Evolutionary conservation across 768 basidiomycete genomes (phyloP), one percentile per base, ranked within the genome.

Genomic region (Fomitopsis pulvina): DNA sequence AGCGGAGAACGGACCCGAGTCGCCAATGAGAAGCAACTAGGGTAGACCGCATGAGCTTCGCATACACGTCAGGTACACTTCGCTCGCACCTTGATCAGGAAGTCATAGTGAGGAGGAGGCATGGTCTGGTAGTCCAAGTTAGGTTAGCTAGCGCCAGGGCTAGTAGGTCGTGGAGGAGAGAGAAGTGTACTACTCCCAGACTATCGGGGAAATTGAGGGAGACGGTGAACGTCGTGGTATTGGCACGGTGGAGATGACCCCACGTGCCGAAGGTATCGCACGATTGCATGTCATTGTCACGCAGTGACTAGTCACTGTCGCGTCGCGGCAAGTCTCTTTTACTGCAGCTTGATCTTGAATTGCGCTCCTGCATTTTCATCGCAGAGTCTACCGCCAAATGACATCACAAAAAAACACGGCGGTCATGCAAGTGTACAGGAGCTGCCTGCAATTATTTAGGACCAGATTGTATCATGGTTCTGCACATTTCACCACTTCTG

Each of bases 71-170:
- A 45, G 38, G 29, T 38, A n/a, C 8, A 45, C 74, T 60, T 53
- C n/a, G n/a, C n/a, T n/a, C n/a, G n/a, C n/a, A 87, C 89, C 76
- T 89, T 94, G 82, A 93, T 91, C 69, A 94, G 79, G 63, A 96
- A 95, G 75, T 98, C 94, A 73, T 97, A 98, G 70, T 96, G 92
- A 45, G 91, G 87, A 49, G 89, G 87, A 45, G 89, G 87, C 89
- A 91, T 91, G 54, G 50, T 58, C 56, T 57, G 47, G 38, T 26
- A 44, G 24, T 21, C 6, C 10, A 14, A 44, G 6, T 44, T 11
- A 25, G 25, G 24, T 22, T 27, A 6, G 10, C 6, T n/a, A 34
- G 32, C n/a, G n/a, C n/a, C n/a, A n/a, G n/a, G n/a, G n/a, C n/a
- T n/a, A n/a, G n/a, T n/a, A n/a, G n/a, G n/a, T n/a, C n/a, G n/a